phyloP scores from a whole-genome alignment of 257 asterid species.

The Jacaranda copaia region DNA sequence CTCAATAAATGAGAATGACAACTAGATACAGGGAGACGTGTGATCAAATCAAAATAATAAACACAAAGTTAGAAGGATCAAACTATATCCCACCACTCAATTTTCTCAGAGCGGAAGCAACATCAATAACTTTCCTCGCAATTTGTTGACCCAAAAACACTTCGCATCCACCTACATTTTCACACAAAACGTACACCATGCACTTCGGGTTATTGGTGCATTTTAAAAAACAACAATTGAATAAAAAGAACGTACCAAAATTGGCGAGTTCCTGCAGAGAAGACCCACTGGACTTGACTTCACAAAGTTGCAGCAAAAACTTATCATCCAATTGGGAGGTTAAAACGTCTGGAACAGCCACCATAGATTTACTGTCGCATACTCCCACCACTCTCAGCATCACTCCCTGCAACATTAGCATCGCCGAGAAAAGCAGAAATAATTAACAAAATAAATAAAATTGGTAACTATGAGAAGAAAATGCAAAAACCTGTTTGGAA shows the following conservation, averaged over 20 bases:
- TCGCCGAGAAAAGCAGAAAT: background rate
- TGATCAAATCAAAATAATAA: constrained; percentile 26
- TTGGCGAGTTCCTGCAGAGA: constrained; percentile 56
- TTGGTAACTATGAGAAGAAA: background rate
- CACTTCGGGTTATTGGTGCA: constrained; percentile 2
- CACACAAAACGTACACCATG: constrained; percentile 21
- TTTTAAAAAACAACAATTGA: constrained; percentile 24
- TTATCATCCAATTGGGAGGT: constrained; percentile 70
- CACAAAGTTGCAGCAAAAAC: constrained; percentile 61
- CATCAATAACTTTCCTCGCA: constrained; percentile 52
- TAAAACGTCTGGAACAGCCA: constrained; percentile 59
- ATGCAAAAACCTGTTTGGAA: constrained; percentile 57
- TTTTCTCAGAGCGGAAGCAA: constrained; percentile 59
- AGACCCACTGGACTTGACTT: constrained; percentile 67
- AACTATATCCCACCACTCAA: constrained; percentile 62
- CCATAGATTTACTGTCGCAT: constrained; percentile 80
- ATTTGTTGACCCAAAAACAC: constrained; percentile 61
- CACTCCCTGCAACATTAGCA: constrained; percentile 60
- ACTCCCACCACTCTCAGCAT: constrained; percentile 82
- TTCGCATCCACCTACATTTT: constrained; percentile 58
- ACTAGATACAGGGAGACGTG: background rate
- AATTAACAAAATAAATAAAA: background rate
- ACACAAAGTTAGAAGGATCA: constrained; percentile 20
- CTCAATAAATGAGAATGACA: background rate
- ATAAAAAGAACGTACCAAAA: constrained; percentile 52